These are phyloP conservation scores for Cystofilobasidium ferigula DNA, from an alignment of 768 basidiomycete species.

Conservation along the genomic window DNA sequence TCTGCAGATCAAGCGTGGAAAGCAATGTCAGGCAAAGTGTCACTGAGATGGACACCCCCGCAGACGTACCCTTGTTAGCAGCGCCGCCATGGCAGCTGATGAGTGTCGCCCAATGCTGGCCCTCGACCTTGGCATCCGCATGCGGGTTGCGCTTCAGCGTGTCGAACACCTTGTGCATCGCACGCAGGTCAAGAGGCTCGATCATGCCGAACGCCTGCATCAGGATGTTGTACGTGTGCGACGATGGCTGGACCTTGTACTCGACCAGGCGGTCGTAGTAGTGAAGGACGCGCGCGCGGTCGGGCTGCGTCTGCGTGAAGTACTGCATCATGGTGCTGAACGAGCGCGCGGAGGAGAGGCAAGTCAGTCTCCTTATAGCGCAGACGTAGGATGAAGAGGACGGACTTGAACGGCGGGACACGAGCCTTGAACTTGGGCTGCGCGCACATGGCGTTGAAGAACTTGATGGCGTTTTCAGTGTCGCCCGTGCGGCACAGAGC, in stretches of 20 bases:
- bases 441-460: conserved; percentile 74
- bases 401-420: conserved; percentile 79
- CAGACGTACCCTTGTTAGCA: conserved; percentile 45
- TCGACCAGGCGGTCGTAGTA: conserved; percentile 59
- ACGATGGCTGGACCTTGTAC: conserved; percentile 59
- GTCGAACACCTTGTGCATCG: conserved; percentile 62
- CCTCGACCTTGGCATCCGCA: conserved; percentile 44
- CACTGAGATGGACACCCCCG: not conserved
- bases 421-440: conserved; percentile 68
- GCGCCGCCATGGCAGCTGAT: conserved; percentile 86
- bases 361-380: not conserved
- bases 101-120: conserved; percentile 67
- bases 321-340: conserved; percentile 76
- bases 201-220: conserved; percentile 79
- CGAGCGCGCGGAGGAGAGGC: not conserved
- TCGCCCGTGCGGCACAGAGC: conserved; percentile 93
- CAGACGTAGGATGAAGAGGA: not conserved
- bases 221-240: conserved; percentile 93
- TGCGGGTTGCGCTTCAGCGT: conserved; percentile 37
- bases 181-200: conserved; percentile 61
- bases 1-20: conserved; percentile 38
- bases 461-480: conserved; percentile 59
- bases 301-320: conserved; percentile 80
- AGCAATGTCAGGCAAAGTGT: not conserved
- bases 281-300: conserved; percentile 60